Evolutionary conservation across 1,284 basidiomycete species (phyloP), one percentile per base, ranked within the genome.

Genomic region (Leccinum colubrinum): DNA sequence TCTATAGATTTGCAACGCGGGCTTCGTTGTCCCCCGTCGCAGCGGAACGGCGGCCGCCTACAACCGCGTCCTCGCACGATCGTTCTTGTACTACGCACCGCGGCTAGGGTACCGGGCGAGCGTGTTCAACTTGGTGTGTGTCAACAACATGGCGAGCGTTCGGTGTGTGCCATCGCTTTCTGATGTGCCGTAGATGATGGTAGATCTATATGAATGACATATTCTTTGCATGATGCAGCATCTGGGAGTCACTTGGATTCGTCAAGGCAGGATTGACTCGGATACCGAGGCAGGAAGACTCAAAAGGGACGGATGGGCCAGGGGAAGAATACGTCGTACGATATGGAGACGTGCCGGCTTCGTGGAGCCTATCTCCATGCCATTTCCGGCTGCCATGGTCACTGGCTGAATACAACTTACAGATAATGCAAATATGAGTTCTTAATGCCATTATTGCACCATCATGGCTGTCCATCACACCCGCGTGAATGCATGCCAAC

Each of bases 81-180:
- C 91, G 4, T 98, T 87, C 77, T 78, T 97, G 11, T 78, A 92
- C 71, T 95, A 93, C 68, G 96, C 85, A 1, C 95, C 93, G 0
- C 78, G 77, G 39, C 77, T 93, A 27, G 90, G 95, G 8, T 98
- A 96, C 79, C 82, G 87, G 67, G 93, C 86, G 0, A 94, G 91
- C 68, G 93, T 98, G 15, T 98, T 97, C 82, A 98, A 98, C 73
- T 83, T 98, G 54, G 95, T 97, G 39, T 98, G 93, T 76, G 86
- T 87, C 41, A 94, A 90, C 78, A 93, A 93, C 75, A 74, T 79
- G 51, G 88, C 89, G 12, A 90, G 86, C 60, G 76, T 92, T 62
- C 83, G 79, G 88, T 87, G 62, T 67, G 80, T 73, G 0, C 17
- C n/a, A 25, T 20, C 4, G 6, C 33, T 9, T 1, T 25, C 7